These are phyloP conservation scores for Amyloporia xantha DNA, from an alignment of 768 basidiomycete species.

Conservation along the genomic window DNA sequence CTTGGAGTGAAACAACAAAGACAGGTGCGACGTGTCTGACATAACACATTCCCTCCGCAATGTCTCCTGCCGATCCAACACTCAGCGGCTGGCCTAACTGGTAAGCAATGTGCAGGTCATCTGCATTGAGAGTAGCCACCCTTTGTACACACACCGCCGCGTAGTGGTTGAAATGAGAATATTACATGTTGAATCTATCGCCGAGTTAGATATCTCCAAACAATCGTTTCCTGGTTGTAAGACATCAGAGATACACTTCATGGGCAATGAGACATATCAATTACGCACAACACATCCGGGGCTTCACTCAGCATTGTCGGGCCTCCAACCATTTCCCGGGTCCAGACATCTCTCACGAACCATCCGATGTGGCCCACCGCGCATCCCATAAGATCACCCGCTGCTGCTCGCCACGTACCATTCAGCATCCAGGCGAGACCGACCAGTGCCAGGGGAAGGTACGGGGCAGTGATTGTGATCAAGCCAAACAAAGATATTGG, in stretches of 20 bases:
- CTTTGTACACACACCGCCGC: too few relatives aligned
- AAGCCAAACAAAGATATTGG: conserved; percentile 96
- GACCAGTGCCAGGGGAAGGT: conserved; percentile 88
- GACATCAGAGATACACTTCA: not conserved
- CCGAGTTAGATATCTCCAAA: conserved; percentile 53
- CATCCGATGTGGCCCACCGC: conserved; percentile 82
- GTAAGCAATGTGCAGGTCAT: too few relatives aligned
- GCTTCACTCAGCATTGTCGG: conserved; percentile 66
- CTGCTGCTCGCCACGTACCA: conserved; percentile 79
- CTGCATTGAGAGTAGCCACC: too few relatives aligned
- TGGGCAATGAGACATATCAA: not conserved
- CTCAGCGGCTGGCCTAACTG: too few relatives aligned
- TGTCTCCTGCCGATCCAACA: too few relatives aligned
- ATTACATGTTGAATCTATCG: too few relatives aligned
- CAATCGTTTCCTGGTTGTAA: conserved; percentile 46
- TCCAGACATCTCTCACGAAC: conserved; percentile 84
- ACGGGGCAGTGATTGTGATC: conserved; percentile 91
- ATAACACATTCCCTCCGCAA: too few relatives aligned
- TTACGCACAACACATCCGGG: conserved; percentile 59
- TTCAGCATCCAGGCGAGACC: conserved; percentile 79
- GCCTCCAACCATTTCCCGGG: conserved; percentile 80
- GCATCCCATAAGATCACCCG: conserved; percentile 77
- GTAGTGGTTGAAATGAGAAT: too few relatives aligned
- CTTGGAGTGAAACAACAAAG: too few relatives aligned
- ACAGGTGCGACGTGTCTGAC: too few relatives aligned